phyloP scores from a whole-genome alignment of 768 basidiomycete genomes.

The Boletus sensibilis region DNA sequence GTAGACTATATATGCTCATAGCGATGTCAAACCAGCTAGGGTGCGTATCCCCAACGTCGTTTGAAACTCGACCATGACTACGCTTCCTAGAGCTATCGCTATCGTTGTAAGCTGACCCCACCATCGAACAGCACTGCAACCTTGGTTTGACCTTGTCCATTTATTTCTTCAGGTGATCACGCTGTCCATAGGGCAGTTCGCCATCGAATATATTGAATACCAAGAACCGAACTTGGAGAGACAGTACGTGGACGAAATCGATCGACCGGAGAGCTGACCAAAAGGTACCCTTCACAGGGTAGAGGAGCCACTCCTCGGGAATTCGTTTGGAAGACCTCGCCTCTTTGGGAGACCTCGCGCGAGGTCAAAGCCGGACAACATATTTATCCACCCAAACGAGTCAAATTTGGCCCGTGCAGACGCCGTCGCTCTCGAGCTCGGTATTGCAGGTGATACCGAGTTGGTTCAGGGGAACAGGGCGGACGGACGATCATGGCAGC shows the following conservation, averaged over 20 bases:
- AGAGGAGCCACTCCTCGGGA: constrained; percentile 26
- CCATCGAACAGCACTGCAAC: neutral
- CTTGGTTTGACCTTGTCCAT: neutral
- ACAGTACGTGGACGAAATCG: constrained; percentile 18
- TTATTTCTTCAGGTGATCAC: constrained; percentile 46
- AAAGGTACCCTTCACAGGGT: constrained; percentile 9
- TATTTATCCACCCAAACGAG: constrained; percentile 61
- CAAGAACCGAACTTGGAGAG: constrained; percentile 15
- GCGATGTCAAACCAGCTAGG: constrained; percentile 71
- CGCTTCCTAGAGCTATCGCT: constrained; percentile 22
- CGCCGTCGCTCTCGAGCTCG: constrained; percentile 54
- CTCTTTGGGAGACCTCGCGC: constrained; percentile 37
- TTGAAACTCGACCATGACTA: constrained; percentile 7
- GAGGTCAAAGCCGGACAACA: constrained; percentile 54
- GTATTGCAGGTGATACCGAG: constrained; percentile 49
- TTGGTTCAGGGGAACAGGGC: constrained; percentile 41
- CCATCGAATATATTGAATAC: constrained; percentile 40
- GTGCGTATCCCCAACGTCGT: constrained; percentile 40
- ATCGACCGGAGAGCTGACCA: neutral
- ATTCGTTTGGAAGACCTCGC: constrained; percentile 4
- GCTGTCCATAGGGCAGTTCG: constrained; percentile 57
- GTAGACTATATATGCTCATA: constrained; percentile 69
- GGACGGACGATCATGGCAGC: constrained; percentile 47
- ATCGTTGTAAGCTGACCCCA: constrained; percentile 19
- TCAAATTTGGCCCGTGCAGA: constrained; percentile 70